Conservation (phyloP, 306 rosid genomes). For the Spatholobus suberectus region DNA sequence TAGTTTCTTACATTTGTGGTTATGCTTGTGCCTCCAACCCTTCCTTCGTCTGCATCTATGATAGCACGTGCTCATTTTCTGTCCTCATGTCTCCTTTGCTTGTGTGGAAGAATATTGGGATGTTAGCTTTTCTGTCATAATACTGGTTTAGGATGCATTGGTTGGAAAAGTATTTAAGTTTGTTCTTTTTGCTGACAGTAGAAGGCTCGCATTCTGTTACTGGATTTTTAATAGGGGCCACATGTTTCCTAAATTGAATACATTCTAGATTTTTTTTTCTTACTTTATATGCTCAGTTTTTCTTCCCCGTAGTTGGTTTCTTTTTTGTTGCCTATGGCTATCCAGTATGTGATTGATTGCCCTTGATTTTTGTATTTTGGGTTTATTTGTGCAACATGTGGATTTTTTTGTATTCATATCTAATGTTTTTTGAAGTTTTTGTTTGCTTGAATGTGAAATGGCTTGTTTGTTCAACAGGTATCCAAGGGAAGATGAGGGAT, state of each 20-base stretch:
- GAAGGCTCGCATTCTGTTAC: neutral
- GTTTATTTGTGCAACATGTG: neutral
- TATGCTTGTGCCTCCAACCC: neutral
- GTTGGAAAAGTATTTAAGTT: neutral
- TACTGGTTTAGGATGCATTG: conserved; percentile 29
- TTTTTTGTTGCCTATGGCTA: neutral
- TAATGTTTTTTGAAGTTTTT: neutral
- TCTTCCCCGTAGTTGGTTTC: neutral
- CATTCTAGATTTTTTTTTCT: neutral
- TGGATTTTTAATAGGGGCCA: neutral
- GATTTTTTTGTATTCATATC: conserved; percentile 22
- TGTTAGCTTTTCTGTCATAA: neutral
- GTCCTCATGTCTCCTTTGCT: neutral
- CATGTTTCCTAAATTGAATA: neutral
- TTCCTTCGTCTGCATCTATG: neutral
- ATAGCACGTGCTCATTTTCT: neutral
- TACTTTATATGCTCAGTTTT: neutral
- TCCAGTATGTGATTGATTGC: neutral
- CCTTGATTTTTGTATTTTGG: neutral
- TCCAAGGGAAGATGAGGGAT: conserved; percentile 99
- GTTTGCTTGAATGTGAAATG: conserved; percentile 27
- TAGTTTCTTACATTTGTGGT: neutral
- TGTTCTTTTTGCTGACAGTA: neutral
- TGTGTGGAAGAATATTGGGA: neutral
- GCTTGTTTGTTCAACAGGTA: conserved; percentile 60